phyloP scores from a whole-genome alignment of 495 filamentous ascomycete species.

The Penicillium coprophilum region DNA sequence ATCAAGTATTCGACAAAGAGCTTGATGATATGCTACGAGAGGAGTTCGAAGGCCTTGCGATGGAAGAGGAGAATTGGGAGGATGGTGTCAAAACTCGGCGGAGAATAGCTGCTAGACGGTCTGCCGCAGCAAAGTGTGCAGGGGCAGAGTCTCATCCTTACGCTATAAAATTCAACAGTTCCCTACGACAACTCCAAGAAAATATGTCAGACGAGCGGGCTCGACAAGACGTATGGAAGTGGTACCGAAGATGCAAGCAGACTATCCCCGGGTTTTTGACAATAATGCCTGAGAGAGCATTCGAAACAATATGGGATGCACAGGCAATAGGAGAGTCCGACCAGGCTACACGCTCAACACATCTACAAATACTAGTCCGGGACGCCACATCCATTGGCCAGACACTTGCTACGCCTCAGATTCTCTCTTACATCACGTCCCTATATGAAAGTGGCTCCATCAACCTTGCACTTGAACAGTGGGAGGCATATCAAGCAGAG shows the following conservation, averaged over 20 bases:
- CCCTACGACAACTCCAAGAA: slow-evolving; percentile 25
- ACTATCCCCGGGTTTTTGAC: slow-evolving; percentile 38
- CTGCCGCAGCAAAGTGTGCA: slow-evolving; percentile 25
- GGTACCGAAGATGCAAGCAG: slow-evolving; percentile 47
- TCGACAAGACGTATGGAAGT: slow-evolving; percentile 44
- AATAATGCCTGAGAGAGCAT: slow-evolving; percentile 34
- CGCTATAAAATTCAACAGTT: slow-evolving; percentile 34
- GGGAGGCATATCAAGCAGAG: slow-evolving; percentile 57
- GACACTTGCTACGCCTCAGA: slow-evolving; percentile 54
- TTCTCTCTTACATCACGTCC: slow-evolving; percentile 63
- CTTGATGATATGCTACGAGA: slow-evolving; percentile 44
- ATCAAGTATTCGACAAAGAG: slow-evolving; percentile 47
- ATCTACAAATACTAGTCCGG: slow-evolving; percentile 58
- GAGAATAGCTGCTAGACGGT: slow-evolving; percentile 20
- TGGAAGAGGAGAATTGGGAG: slow-evolving; percentile 44
- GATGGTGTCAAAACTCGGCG: slow-evolving; percentile 21
- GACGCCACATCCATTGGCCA: slow-evolving; percentile 60
- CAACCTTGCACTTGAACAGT: slow-evolving; percentile 60
- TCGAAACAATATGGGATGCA: slow-evolving; percentile 46
- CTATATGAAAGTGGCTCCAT: slow-evolving; percentile 59
- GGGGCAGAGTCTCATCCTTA: slow-evolving; percentile 33
- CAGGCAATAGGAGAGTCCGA: slow-evolving; percentile 49
- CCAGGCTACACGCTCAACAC: slow-evolving; percentile 47
- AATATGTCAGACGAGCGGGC: slow-evolving; percentile 29
- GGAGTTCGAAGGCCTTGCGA: slow-evolving; percentile 42